A percentile compares a stretch with the other conserved stretches of the same genome.
Conservation (phyloP, 1,139 yeast genomes). For the Sugiyamaella japonica region DNA sequence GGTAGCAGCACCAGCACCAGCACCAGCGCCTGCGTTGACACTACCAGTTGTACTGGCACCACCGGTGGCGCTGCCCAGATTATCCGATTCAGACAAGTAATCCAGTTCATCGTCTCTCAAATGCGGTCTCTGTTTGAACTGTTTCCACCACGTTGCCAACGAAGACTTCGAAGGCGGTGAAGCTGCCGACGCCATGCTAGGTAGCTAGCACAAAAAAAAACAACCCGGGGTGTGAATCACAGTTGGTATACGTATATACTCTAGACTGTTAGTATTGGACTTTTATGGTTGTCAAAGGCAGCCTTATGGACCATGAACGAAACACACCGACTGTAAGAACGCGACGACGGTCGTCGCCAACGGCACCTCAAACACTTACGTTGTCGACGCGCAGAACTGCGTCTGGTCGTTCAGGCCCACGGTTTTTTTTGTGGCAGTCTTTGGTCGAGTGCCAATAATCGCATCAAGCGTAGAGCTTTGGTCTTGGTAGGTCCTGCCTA, state of each 20-base stretch:
- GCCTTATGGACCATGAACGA: background rate
- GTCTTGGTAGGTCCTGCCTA: too few species aligned
- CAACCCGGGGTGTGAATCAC: too few species aligned
- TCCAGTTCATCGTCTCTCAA: slow-evolving; percentile 14
- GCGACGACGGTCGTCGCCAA: too few species aligned
- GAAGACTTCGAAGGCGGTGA: slow-evolving; percentile 40
- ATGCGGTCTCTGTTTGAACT: slow-evolving; percentile 37
- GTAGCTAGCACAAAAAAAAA: too few species aligned
- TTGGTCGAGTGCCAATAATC: background rate
- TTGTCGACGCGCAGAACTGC: slow-evolving; percentile 2
- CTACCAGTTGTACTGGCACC: slow-evolving; percentile 27
- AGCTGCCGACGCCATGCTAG: slow-evolving; percentile 13
- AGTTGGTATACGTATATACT: background rate
- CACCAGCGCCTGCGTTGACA: too few species aligned
- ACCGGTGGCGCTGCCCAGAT: slow-evolving; percentile 1
- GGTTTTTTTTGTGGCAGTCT: background rate
- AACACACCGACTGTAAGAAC: too few species aligned
- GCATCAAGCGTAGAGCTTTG: too few species aligned
- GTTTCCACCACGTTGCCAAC: slow-evolving; percentile 48
- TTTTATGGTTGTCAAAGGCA: background rate
- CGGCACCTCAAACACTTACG: slow-evolving; percentile 1
- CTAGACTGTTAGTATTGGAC: background rate
- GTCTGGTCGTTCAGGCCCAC: background rate
- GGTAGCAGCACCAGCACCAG: too few species aligned
- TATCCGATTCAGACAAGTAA: slow-evolving; percentile 9